A percentile compares a stretch with the other conserved stretches of the same genome.
phyloP scores from a whole-genome alignment of 495 filamentous ascomycete species.

The Neurospora tetraspora region DNA sequence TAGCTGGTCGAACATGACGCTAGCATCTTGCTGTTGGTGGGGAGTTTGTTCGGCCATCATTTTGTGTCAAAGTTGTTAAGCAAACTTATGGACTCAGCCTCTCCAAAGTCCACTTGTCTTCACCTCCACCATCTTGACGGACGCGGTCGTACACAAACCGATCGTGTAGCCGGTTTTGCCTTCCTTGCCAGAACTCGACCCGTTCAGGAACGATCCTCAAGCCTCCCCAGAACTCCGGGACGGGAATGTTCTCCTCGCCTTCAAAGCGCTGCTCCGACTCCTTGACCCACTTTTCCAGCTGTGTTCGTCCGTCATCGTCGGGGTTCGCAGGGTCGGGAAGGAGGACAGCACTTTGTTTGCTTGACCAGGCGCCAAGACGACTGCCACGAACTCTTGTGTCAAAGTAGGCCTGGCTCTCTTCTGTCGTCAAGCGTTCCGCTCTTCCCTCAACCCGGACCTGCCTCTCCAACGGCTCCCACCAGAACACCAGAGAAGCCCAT shows the following conservation, averaged over 20 bases:
- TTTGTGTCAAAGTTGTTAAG: not conserved
- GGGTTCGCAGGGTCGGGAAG: conserved; percentile 28
- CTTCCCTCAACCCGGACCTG: conserved; percentile 79
- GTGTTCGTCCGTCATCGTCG: conserved; percentile 49
- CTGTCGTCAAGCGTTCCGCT: conserved; percentile 52
- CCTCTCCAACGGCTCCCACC: conserved; percentile 65
- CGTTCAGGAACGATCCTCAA: conserved; percentile 74
- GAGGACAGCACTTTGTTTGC: conserved; percentile 70
- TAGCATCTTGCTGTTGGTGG: not conserved
- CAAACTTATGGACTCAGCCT: conserved; percentile 47
- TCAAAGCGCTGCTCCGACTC: conserved; percentile 66
- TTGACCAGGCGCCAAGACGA: conserved; percentile 89
- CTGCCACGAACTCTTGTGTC: conserved; percentile 70
- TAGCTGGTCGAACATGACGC: not conserved
- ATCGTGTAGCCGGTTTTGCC: conserved; percentile 81
- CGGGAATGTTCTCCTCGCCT: conserved; percentile 65
- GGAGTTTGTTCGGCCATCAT: not conserved
- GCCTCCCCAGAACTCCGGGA: conserved; percentile 93
- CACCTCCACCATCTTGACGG: conserved; percentile 21
- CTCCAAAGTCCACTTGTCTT: conserved; percentile 45
- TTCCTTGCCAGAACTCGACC: conserved; percentile 93
- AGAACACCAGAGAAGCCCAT: conserved; percentile 64
- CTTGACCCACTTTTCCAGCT: conserved; percentile 58
- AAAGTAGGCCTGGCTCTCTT: conserved; percentile 82
- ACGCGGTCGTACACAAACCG: conserved; percentile 74